Percentiles rank a stretch among this genome's conserved stretches.
Conservation (phyloP, 176 grass and related monocot species). For the Avena eriantha region DNA sequence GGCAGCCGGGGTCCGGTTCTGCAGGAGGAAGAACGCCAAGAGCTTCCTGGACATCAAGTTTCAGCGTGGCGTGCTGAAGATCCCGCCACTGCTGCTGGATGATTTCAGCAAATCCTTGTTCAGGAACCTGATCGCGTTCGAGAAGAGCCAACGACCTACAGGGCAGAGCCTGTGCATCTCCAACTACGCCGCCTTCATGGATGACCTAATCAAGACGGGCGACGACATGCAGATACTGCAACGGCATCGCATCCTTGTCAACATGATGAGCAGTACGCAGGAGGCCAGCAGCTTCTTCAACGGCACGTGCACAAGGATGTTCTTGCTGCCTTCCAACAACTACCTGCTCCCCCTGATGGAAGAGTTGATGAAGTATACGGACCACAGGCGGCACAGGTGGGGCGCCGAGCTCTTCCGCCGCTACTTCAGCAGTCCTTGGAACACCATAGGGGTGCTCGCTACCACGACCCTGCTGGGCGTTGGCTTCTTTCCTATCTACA, state of each 20-base stretch:
- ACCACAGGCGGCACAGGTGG: no score
- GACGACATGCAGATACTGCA: slow-evolving; percentile 49
- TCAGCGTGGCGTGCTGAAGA: background rate
- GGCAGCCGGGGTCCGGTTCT: slow-evolving; percentile 39
- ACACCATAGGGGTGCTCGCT: no score
- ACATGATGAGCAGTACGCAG: background rate
- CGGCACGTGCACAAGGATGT: no score
- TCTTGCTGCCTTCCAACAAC: no score
- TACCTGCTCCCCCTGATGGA: no score
- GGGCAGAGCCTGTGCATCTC: slow-evolving; percentile 26
- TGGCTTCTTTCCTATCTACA: no score
- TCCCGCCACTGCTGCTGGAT: slow-evolving; percentile 2
- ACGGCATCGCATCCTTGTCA: slow-evolving; percentile 1
- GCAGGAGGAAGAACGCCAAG: no score
- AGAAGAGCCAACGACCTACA: background rate
- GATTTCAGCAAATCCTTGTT: slow-evolving; percentile 34
- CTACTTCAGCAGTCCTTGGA: no score
- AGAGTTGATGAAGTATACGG: no score
- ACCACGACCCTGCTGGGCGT: no score
- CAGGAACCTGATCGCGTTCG: slow-evolving; percentile 18
- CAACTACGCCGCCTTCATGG: slow-evolving; percentile 42
- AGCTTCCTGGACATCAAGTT: slow-evolving; percentile 40
- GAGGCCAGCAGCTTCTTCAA: slow-evolving; percentile 23
- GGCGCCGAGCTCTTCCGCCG: no score
- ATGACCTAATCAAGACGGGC: slow-evolving; percentile 31